Conservation (phyloP, 1,284 basidiomycete species). For the Papiliotrema fonsecae region DNA sequence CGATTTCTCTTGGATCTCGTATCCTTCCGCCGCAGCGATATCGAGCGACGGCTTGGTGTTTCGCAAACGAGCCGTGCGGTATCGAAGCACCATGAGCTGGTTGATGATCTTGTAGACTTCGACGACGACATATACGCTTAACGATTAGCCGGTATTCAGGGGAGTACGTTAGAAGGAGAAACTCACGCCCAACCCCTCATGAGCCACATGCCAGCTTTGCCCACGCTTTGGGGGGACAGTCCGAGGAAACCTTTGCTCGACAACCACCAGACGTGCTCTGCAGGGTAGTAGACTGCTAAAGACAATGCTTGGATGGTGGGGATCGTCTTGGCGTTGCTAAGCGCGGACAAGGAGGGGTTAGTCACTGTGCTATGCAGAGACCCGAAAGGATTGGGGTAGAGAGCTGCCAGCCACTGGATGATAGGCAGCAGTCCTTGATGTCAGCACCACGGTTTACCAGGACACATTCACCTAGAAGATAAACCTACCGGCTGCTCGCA, state of each 20-base stretch:
- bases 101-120: constrained; percentile 29
- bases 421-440: constrained; percentile 35
- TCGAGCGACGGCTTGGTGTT: constrained; percentile 16
- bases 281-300: constrained; percentile 39
- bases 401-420: constrained; percentile 30
- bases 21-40: constrained; percentile 30
- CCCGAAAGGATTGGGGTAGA: constrained; percentile 32
- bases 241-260: constrained; percentile 37
- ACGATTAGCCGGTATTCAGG: not conserved
- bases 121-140: constrained; percentile 38
- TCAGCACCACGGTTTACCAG: not conserved
- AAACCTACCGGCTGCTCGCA: constrained; percentile 42
- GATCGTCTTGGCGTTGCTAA: constrained; percentile 22
- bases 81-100: constrained; percentile 17
- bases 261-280: constrained; percentile 43
- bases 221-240: constrained; percentile 20
- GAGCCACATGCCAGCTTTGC: constrained; percentile 28
- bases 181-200: constrained; percentile 47
- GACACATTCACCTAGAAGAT: not conserved
- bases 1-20: constrained; percentile 25
- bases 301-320: constrained; percentile 37
- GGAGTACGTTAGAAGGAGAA: not conserved
- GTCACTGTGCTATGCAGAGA: constrained; percentile 18
- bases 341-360: constrained; percentile 5
- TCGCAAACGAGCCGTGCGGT: constrained; percentile 19